phyloP scores from a whole-genome alignment of 1,284 basidiomycete genomes.

The Cryptococcus deneoformans region DNA sequence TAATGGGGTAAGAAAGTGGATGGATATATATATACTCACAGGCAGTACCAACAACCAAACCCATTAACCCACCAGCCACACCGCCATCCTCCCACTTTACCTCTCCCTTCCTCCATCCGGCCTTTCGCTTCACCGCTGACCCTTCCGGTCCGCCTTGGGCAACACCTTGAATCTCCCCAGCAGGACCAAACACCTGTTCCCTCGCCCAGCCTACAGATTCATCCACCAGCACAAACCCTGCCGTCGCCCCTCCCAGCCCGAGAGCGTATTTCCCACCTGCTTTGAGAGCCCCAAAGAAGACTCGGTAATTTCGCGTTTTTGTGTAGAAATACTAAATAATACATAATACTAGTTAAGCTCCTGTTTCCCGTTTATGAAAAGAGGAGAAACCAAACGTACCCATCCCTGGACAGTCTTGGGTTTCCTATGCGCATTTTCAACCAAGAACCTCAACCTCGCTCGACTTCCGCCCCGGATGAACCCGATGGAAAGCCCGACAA shows the following conservation, averaged over 20 bases:
- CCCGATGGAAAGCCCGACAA: constrained; percentile 44
- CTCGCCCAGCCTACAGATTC: constrained; percentile 37
- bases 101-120: constrained; percentile 33
- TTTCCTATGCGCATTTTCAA: constrained; percentile 48
- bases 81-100: constrained; percentile 41
- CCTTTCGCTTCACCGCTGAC: constrained; percentile 11
- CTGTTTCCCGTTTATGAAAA: background rate
- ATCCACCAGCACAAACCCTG: constrained; percentile 35
- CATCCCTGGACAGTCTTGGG: constrained; percentile 48
- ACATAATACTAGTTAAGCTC: background rate
- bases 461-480: constrained; percentile 37
- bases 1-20: background rate
- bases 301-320: constrained; percentile 49
- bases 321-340: constrained; percentile 47
- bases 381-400: constrained; percentile 24
- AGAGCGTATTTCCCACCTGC: constrained; percentile 37
- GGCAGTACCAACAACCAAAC: constrained; percentile 24
- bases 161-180: constrained; percentile 5
- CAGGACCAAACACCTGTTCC: constrained; percentile 20
- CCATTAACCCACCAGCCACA: constrained; percentile 37
- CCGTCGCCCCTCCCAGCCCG: constrained; percentile 34
- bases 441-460: constrained; percentile 45
- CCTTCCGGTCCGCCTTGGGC: background rate
- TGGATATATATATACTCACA: constrained; percentile 28
- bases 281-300: constrained; percentile 34